Conservation (phyloP, 1,139 yeast species). For the Suhomyces bribrorum region DNA sequence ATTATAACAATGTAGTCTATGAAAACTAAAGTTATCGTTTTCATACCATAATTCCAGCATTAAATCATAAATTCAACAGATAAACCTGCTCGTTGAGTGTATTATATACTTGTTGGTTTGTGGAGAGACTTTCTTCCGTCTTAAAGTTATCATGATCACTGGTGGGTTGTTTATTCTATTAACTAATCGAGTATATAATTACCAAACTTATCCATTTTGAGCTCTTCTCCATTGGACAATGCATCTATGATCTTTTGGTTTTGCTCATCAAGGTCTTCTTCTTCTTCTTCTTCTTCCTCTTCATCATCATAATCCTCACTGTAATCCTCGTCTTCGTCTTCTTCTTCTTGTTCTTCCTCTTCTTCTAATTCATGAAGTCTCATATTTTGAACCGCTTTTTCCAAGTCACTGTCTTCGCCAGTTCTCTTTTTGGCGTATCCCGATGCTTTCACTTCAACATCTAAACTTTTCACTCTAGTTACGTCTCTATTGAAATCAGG, state of each 20-base stretch:
- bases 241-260: slow-evolving; percentile 76
- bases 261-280: slow-evolving; percentile 49
- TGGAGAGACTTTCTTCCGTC: too few relatives aligned
- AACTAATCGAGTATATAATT: slow-evolving; percentile 65
- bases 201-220: slow-evolving; percentile 80
- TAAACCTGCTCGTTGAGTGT: too few relatives aligned
- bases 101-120: too few relatives aligned
- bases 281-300: slow-evolving; percentile 24
- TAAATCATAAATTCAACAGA: too few relatives aligned
- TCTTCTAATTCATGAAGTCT: slow-evolving; percentile 43
- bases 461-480: slow-evolving; percentile 65
- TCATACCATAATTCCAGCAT: too few relatives aligned
- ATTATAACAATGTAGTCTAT: too few relatives aligned
- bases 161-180: background rate
- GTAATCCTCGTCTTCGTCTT: slow-evolving; percentile 29
- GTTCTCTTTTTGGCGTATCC: slow-evolving; percentile 78
- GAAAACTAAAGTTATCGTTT: too few relatives aligned
- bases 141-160: background rate
- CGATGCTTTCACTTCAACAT: slow-evolving; percentile 84
- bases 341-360: slow-evolving; percentile 28
- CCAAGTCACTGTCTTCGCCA: slow-evolving; percentile 63
- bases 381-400: slow-evolving; percentile 70
- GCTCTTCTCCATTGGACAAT: slow-evolving; percentile 56
- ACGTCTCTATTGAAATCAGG: slow-evolving; percentile 83
- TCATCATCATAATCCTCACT: slow-evolving; percentile 34